These are phyloP conservation scores for Fusarium albidum DNA, from an alignment of 2,329 filamentous ascomycete species.

Conservation along the genomic window DNA sequence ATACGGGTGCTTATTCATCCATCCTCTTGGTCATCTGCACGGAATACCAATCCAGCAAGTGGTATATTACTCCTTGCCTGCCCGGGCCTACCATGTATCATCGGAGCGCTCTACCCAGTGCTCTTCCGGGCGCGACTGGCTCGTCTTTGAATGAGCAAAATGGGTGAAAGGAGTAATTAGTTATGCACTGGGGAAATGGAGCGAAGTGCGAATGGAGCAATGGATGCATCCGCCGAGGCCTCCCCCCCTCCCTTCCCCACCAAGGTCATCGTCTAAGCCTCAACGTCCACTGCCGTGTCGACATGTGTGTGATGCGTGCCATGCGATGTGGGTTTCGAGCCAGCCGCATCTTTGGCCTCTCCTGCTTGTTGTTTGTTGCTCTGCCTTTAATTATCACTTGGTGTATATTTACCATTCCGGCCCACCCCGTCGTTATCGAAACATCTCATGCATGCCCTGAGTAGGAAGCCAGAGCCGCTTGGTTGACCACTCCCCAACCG, in stretches of 20 bases:
- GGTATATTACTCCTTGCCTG: not conserved
- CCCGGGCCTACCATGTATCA: not conserved
- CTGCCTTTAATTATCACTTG: not conserved
- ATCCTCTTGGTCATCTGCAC: not conserved
- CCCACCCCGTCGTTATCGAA: not conserved
- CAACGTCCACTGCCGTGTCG: constrained; percentile 34
- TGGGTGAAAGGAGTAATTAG: not conserved
- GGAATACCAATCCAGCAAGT: too few species aligned
- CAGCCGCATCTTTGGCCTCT: not conserved
- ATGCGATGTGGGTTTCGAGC: constrained; percentile 20
- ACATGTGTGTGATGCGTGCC: constrained; percentile 31
- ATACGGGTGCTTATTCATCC: not conserved
- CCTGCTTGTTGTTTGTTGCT: not conserved
- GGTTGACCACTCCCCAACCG: constrained; percentile 3
- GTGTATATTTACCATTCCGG: not conserved
- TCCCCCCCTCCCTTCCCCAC: constrained; percentile 31
- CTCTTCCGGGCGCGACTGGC: not conserved
- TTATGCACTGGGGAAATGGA: constrained; percentile 11
- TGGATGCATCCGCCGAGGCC: constrained; percentile 32
- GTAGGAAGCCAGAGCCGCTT: constrained; percentile 24
- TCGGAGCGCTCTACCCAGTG: not conserved
- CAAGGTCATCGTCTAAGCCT: constrained; percentile 33
- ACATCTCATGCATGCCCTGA: too few species aligned
- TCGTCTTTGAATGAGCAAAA: not conserved
- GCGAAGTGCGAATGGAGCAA: constrained; percentile 17